Base-by-base conservation (phyloP, 306 rosid genomes). In the Lagenaria siceraria region DNA sequence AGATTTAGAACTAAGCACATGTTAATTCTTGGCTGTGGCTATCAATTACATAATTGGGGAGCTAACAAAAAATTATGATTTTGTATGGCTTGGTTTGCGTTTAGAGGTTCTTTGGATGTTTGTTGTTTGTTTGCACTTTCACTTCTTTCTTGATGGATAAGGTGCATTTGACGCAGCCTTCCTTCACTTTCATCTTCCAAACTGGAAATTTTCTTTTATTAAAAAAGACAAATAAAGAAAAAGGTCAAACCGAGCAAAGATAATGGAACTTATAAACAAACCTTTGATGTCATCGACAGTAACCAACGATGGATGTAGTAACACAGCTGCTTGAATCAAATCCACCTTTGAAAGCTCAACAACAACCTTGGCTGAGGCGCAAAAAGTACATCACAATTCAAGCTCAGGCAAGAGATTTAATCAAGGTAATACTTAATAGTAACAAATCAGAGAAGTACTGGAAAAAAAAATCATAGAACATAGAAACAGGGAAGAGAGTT, bases 251-350 rank as follows among this genome's bases (percentile, higher is more conserved):
- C 69, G 65, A 79, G 40, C 36, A 12, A 21, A 73, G 19, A 69
- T 46, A 35, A 73, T 58, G 3, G 38, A 56, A 53, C 58, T 22
- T 43, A 38, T 81, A 79, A 63, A 3, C 87, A 78, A 86, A 91
- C 97, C 84, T 49, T 85, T 88, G 75, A 87, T 82, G 78, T 91
- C 97, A 15, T 91, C 92, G 46, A 87, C 43, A 73, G 84, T 61
- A 77, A 91, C 85, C 46, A 82, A 76, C 54, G 97, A 80, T 31
- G 96, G 97, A 83, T 91, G 97, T 18, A 87, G 80, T 25, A 89
- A 68, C 60, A 85, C 97, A 58, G 77, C 92, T 79, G 91, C 89
- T 74, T 86, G 83, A 63, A 91, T 85, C 24, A 77, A 68, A 80
- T 77, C 46, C 52, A 13, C 52, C 21, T 87, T 89, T 2, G 84